Evolutionary conservation across 106 monocot species (phyloP), one percentile per base, ranked within the genome.

Genomic region (Apostasia ramifera): DNA sequence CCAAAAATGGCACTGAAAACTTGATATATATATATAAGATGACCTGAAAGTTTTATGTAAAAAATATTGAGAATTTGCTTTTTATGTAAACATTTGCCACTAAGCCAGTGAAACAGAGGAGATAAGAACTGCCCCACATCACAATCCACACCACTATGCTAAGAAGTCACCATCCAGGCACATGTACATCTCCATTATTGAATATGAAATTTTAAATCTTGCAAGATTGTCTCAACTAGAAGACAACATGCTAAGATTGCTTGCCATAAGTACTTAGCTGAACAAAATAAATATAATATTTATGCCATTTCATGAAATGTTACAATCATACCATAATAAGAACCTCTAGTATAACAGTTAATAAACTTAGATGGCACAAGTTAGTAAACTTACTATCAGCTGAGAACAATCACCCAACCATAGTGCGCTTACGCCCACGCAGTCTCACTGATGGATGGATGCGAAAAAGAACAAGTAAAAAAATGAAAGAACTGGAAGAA

Each of bases 341-440:
- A 52, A 52, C 11, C 11, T 8, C 52, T 11, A 52, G 52, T 6
- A 11, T 8, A 11, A 52, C 0, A 11, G 11, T 8, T 8, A 50
- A 8, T 50, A 50, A 50, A 50, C 6, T 5, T 5, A 4, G 6
- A 50, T 50, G 8, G 50, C 8, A 50, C 50, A 50, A 50, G 50
- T 50, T 50, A 50, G 8, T 50, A 50, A 50, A 50, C 4, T 8
- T 50, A 50, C 8, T 50, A 8, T 50, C 50, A 50, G 50, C 8
- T 50, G 8, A 46, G 51, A 59, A 53, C 2, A 55, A 53, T 68
- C 81, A 89, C 64, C 89, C 88, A 8, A 93, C 61, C 93, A 86
- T 93, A 8, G 93, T 78, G 6, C 86, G 93, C 71, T 93, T 93
- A 50, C 88, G 74, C n/a, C 93, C 93, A 45, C 84, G 55, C 47